Conservation (phyloP, 495 filamentous ascomycete genomes). For the Emericellopsis terricola region DNA sequence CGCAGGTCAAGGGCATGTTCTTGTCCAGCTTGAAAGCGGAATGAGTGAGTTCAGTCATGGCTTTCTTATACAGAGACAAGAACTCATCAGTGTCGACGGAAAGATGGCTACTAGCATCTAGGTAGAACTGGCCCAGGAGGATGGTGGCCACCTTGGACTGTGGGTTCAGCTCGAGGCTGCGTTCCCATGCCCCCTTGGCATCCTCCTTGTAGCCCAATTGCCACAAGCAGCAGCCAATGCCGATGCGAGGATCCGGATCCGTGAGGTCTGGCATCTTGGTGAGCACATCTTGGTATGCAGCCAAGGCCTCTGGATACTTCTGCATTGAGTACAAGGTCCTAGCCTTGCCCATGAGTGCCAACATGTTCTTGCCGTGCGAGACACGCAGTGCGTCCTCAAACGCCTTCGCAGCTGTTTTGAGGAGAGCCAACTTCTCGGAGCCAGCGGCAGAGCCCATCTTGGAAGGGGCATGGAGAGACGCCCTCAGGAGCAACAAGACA, state of each 20-base stretch:
- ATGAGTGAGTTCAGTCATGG: slow-evolving; percentile 85
- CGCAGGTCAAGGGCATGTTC: slow-evolving; percentile 75
- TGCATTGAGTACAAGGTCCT: slow-evolving; percentile 69
- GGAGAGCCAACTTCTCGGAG: slow-evolving; percentile 57
- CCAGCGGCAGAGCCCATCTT: slow-evolving; percentile 45
- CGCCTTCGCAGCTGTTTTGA: slow-evolving; percentile 69
- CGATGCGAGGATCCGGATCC: slow-evolving; percentile 92
- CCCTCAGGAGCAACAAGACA: slow-evolving; percentile 70
- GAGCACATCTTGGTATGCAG: slow-evolving; percentile 72
- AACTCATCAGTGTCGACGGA: slow-evolving; percentile 61
- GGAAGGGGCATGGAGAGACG: slow-evolving; percentile 65
- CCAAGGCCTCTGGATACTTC: slow-evolving; percentile 63
- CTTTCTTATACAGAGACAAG: slow-evolving; percentile 66
- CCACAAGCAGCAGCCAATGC: slow-evolving; percentile 92
- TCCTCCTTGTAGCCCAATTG: slow-evolving; percentile 85
- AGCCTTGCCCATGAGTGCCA: slow-evolving; percentile 76
- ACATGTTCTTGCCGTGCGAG: slow-evolving; percentile 69
- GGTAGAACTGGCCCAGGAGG: slow-evolving; percentile 72
- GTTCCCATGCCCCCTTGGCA: slow-evolving; percentile 76
- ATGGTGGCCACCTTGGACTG: slow-evolving; percentile 84
- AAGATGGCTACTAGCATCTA: slow-evolving; percentile 64
- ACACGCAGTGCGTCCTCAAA: slow-evolving; percentile 83
- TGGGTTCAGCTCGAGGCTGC: slow-evolving; percentile 68
- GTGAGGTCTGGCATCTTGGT: slow-evolving; percentile 66
- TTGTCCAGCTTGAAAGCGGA: slow-evolving; percentile 92